Conservation (phyloP, 2,329 filamentous ascomycete genomes). For the Cladosporium colombiae region DNA sequence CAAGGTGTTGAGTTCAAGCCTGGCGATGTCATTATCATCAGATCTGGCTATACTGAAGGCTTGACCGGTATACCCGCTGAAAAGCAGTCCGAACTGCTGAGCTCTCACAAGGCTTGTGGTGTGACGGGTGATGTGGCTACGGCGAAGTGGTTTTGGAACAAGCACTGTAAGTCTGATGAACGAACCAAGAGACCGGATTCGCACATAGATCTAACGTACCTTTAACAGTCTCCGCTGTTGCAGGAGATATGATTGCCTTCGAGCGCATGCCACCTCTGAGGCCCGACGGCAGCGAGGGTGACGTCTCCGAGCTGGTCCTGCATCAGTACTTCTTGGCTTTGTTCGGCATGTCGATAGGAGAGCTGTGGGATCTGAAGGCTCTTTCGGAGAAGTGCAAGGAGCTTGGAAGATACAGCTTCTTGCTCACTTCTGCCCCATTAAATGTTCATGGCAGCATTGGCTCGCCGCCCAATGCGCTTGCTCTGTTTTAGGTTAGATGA, state of each 20-base stretch:
- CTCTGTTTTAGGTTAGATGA: conserved; percentile 31
- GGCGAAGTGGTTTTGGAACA: conserved; percentile 60
- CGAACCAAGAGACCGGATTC: background rate
- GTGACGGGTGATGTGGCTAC: conserved; percentile 52
- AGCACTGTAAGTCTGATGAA: conserved; percentile 38
- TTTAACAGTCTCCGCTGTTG: conserved; percentile 52
- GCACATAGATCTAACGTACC: background rate
- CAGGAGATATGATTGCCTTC: conserved; percentile 57
- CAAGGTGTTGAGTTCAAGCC: conserved; percentile 47
- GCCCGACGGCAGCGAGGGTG: conserved; percentile 29
- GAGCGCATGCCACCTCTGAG: conserved; percentile 44
- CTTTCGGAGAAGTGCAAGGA: conserved; percentile 42
- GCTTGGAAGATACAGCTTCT: conserved; percentile 45
- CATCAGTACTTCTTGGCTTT: conserved; percentile 46
- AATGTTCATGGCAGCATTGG: conserved; percentile 44
- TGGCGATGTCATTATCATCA: conserved; percentile 61
- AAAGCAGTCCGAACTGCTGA: conserved; percentile 45
- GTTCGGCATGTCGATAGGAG: conserved; percentile 49
- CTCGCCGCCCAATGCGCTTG: conserved; percentile 37
- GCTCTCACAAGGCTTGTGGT: conserved; percentile 39
- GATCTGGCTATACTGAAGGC: conserved; percentile 53
- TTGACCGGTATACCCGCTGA: conserved; percentile 43
- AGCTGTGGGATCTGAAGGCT: conserved; percentile 48
- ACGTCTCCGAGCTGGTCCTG: conserved; percentile 31
- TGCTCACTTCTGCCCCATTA: conserved; percentile 47